Base-by-base conservation (phyloP, 2,329 filamentous ascomycete species). In the Fusarium tupiense region DNA sequence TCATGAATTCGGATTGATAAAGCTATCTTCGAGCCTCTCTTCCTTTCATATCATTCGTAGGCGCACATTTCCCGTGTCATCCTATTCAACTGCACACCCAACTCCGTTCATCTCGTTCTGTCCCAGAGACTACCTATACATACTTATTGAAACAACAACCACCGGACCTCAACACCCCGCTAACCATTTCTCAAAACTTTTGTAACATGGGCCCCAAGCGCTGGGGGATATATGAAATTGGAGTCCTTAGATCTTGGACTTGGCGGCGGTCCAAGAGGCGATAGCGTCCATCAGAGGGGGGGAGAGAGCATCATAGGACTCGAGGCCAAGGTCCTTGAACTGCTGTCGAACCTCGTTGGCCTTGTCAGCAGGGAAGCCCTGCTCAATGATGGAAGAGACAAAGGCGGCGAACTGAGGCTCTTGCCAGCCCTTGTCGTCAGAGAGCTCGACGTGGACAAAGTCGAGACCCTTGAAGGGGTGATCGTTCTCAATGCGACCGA, bases 381-480 rank as follows among this genome's bases (percentile, higher is more conserved):
- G 90, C 86, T 93, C 91, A 67, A 93, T 91, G 67, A 92, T 89
- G 64, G 88, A 91, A 41, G 88, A 90, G 44, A 93, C 90, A 69
- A 93, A 93, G 0, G 87, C 91, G 5, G 91, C 91, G 74, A 93
- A 93, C 78, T 92, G 91, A 12, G 90, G 90, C 83, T 92, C 91
- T 82, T 93, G 91, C 91, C 91, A 93, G n/a, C 91, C 91, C 79
- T 88, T 85, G 62, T 87, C 81, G 58, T 87, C 83, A 24, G 86
- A 88, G 50, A 93, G 82, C 82, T 93, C 91, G 3, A 84, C 85
- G 80, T 93, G 91, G 17, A 93, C 89, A 79, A 93, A 93, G 79
- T 91, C 90, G n/a, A 93, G 84, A 1, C 91, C 91, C 80, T 90
- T 88, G 85, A 93, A 93, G 0, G 91, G 83, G 77, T 93, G 91